phyloP scores from a whole-genome alignment of 306 rosid genomes.

The Dryas octopetala region DNA sequence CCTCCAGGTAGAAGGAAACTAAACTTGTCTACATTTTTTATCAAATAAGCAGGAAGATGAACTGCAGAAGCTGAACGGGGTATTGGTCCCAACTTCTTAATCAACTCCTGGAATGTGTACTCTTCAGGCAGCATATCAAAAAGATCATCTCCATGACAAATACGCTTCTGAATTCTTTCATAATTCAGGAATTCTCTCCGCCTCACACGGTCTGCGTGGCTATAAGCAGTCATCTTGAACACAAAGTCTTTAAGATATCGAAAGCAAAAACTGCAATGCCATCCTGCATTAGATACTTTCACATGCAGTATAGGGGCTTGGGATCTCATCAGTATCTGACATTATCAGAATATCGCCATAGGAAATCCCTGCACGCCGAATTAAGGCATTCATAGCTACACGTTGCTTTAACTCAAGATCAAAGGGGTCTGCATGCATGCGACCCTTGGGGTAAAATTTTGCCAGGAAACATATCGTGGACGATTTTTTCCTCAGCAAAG shows the following conservation, averaged over 20 bases:
- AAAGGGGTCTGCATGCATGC: slow-evolving; percentile 60
- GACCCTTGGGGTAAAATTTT: slow-evolving; percentile 40
- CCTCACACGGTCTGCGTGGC: slow-evolving; percentile 90
- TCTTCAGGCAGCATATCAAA: slow-evolving; percentile 92
- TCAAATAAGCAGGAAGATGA: slow-evolving; percentile 79
- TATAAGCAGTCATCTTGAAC: slow-evolving; percentile 89
- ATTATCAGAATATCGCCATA: slow-evolving; percentile 68
- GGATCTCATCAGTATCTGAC: slow-evolving; percentile 89
- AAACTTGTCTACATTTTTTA: slow-evolving; percentile 70
- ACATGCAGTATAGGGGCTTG: slow-evolving; percentile 75
- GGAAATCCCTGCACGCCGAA: slow-evolving; percentile 60
- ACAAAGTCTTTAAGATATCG: slow-evolving; percentile 62
- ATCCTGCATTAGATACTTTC: slow-evolving; percentile 91
- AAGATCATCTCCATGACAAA: slow-evolving; percentile 77
- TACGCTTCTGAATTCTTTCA: slow-evolving; percentile 66
- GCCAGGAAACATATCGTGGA: slow-evolving; percentile 51
- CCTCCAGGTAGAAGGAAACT: slow-evolving; percentile 92
- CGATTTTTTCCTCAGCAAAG: slow-evolving; percentile 59
- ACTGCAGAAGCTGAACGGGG: slow-evolving; percentile 85
- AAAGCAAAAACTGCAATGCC: slow-evolving; percentile 98
- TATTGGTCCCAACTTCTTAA: slow-evolving; percentile 77
- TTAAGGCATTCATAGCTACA: slow-evolving; percentile 53
- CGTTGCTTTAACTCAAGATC: slow-evolving; percentile 67
- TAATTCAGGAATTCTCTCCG: slow-evolving; percentile 52
- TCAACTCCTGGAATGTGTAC: slow-evolving; percentile 68